A percentile compares a stretch with the other conserved stretches of the same genome.
These are phyloP conservation scores for Rosa chinensis DNA, from an alignment of 306 rosid genomes.

Conservation along the genomic window DNA sequence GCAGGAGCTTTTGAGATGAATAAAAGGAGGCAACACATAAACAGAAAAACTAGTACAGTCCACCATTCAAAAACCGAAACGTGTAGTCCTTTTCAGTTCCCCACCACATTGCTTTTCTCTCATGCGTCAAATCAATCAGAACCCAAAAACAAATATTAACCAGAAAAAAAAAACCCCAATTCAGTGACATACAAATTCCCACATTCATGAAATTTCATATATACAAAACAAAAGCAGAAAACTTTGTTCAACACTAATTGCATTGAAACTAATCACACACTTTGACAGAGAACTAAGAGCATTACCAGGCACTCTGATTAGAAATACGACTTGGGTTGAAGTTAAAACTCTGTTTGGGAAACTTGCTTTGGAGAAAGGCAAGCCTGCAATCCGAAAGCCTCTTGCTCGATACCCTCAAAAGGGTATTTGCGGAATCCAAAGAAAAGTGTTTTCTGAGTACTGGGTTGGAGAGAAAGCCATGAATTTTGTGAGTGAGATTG, in stretches of 20 bases:
- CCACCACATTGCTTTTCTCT: conserved; percentile 6
- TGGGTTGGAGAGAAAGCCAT: conserved; percentile 41
- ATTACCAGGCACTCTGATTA: conserved; percentile 51
- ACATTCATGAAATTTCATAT: neutral
- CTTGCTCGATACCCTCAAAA: conserved; percentile 32
- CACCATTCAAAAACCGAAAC: neutral
- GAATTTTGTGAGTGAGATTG: conserved; percentile 34
- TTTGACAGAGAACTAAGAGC: conserved; percentile 3
- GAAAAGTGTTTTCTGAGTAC: conserved; percentile 25
- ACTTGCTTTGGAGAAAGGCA: conserved; percentile 29
- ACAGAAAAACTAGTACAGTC: neutral
- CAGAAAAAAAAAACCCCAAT: neutral
- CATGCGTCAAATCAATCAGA: conserved; percentile 7
- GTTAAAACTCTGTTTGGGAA: conserved; percentile 34
- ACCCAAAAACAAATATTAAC: conserved; percentile 24
- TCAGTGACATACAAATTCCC: neutral
- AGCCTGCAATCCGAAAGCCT: conserved; percentile 27
- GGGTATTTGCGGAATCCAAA: conserved; percentile 37
- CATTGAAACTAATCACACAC: neutral
- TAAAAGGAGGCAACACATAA: neutral
- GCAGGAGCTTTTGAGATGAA: conserved; percentile 13
- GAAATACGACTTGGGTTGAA: conserved; percentile 25
- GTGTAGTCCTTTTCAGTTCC: conserved; percentile 1
- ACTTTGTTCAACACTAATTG: neutral
- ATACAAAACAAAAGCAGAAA: neutral